These are phyloP conservation scores for Helichrysum umbraculigerum DNA, from an alignment of 129 eudicot species.

Conservation along the genomic window DNA sequence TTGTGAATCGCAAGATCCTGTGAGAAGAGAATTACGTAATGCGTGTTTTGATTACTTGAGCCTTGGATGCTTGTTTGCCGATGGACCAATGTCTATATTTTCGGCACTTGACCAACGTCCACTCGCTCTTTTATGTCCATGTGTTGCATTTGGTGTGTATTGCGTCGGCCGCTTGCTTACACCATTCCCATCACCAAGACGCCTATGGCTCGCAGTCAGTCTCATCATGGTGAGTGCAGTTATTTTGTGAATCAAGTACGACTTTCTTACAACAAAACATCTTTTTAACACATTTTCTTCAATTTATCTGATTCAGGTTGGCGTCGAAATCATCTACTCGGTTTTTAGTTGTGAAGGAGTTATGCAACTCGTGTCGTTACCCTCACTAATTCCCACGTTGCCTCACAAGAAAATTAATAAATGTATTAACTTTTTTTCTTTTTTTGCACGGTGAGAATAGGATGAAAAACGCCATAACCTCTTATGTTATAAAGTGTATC, in stretches of 20 bases:
- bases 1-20: slow-evolving; percentile 55
- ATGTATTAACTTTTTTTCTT: no score
- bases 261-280: no score
- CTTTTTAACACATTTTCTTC: no score
- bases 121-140: slow-evolving; percentile 43
- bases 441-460: no score
- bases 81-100: slow-evolving; percentile 51
- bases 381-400: not conserved
- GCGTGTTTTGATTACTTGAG: slow-evolving; percentile 58
- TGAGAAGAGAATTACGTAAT: slow-evolving; percentile 51
- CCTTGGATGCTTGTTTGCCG: slow-evolving; percentile 51
- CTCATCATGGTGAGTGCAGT: slow-evolving; percentile 37
- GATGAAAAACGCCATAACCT: no score
- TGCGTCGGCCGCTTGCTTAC: slow-evolving; percentile 55
- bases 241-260: no score
- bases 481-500: no score
- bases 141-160: slow-evolving; percentile 51
- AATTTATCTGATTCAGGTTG: not conserved
- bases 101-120: slow-evolving; percentile 65
- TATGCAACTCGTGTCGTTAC: not conserved
- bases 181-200: slow-evolving; percentile 55
- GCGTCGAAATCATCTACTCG: not conserved
- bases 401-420: no score
- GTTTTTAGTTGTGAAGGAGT: not conserved
- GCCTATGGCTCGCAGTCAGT: slow-evolving; percentile 54